Conservation (phyloP, 192 early-diverging fungal genomes). For the Coemansia umbellata region DNA sequence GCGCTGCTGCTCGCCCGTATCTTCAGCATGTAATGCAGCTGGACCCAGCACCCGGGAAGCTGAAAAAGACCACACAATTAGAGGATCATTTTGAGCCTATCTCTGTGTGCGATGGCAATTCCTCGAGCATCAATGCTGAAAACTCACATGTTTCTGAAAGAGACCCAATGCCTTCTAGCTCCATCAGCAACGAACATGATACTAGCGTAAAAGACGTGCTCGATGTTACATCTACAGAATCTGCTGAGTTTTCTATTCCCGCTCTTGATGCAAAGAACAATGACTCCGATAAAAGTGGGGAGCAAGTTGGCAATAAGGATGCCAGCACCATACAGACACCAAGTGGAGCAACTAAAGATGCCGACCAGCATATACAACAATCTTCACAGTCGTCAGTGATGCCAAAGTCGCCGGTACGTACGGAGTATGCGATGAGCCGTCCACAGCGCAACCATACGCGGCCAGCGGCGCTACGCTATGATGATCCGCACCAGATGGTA, state of each 20-base stretch:
- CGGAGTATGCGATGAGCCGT: slow-evolving; percentile 48
- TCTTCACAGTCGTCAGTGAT: neutral
- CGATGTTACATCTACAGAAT: neutral
- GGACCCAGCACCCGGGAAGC: slow-evolving; percentile 23
- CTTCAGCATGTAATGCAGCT: slow-evolving; percentile 54
- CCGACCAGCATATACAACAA: neutral
- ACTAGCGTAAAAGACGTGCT: too few relatives aligned
- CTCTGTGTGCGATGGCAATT: too few relatives aligned
- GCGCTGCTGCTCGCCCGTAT: slow-evolving; percentile 80
- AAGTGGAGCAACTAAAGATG: neutral
- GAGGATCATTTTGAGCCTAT: too few relatives aligned
- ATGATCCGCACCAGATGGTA: slow-evolving; percentile 77
- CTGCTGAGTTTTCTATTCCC: too few relatives aligned
- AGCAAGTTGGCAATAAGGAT: neutral
- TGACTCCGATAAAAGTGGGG: neutral
- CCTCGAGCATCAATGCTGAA: neutral
- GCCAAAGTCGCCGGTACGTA: slow-evolving; percentile 30
- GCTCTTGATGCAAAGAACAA: too few relatives aligned
- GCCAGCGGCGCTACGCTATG: slow-evolving; percentile 22
- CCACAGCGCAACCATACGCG: slow-evolving; percentile 45
- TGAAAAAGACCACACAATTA: neutral
- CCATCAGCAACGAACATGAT: neutral
- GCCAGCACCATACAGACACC: neutral
- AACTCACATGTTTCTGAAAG: neutral
- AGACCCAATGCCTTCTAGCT: neutral